Evolutionary conservation across 1,284 basidiomycete genomes (phyloP).

Genomic region (Fomitopsis pinicola): DNA sequence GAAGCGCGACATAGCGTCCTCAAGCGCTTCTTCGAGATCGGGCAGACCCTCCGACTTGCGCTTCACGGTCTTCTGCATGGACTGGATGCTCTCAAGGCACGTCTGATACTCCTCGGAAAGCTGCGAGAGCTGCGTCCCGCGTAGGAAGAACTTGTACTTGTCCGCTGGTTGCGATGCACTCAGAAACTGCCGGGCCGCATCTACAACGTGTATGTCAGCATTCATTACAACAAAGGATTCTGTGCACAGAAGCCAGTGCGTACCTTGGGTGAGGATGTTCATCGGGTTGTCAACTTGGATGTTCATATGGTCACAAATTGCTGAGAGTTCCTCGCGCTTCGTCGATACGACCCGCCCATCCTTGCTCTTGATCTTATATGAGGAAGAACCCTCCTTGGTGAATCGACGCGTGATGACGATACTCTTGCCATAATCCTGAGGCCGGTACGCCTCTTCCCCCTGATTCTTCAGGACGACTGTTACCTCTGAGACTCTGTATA

Average conservation of each 20-base stretch:
- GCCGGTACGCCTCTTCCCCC: constrained; percentile 86
- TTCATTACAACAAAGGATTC: background rate
- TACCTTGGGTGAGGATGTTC: constrained; percentile 90
- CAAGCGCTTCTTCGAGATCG: constrained; percentile 59
- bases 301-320: constrained; percentile 91
- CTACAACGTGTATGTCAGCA: constrained; percentile 34
- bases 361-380: constrained; percentile 83
- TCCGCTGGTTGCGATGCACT: constrained; percentile 79
- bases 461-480: constrained; percentile 82
- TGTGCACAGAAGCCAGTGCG: constrained; percentile 6
- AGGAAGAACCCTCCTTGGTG: constrained; percentile 66
- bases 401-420: constrained; percentile 87
- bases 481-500: constrained; percentile 66
- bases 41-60: constrained; percentile 73
- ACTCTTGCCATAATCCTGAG: constrained; percentile 76
- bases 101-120: constrained; percentile 84
- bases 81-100: constrained; percentile 68
- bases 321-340: constrained; percentile 83
- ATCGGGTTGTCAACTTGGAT: constrained; percentile 97
- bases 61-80: constrained; percentile 58
- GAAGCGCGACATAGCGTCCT: constrained; percentile 60
- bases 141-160: constrained; percentile 96
- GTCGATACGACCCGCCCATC: constrained; percentile 66
- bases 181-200: constrained; percentile 67
- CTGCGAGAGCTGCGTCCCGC: constrained; percentile 89